phyloP scores from a whole-genome alignment of 106 monocot genomes.

The Ottelia alismoides region DNA sequence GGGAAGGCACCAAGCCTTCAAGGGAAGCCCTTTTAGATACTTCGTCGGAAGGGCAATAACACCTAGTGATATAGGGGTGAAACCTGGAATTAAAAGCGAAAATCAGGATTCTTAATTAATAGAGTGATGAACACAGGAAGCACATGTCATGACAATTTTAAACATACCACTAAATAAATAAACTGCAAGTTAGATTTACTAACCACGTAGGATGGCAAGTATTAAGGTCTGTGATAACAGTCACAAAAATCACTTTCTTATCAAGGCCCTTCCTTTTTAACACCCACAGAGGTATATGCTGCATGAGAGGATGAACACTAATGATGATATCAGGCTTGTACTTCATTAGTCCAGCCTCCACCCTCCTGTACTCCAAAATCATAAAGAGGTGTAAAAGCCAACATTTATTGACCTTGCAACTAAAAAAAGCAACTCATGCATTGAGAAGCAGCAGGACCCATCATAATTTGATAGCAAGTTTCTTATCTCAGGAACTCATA shows the following conservation, averaged over 20 bases:
- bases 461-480: too few species aligned
- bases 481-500: too few species aligned
- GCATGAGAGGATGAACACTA: constrained; percentile 93
- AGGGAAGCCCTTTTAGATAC: constrained; percentile 61
- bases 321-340: constrained; percentile 95
- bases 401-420: too few species aligned
- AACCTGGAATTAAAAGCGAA: constrained; percentile 36
- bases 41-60: constrained; percentile 76
- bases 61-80: constrained; percentile 60
- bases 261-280: constrained; percentile 87
- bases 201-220: constrained; percentile 95
- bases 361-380: constrained; percentile 71
- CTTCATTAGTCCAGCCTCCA: constrained; percentile 86
- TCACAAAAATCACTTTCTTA: constrained; percentile 68
- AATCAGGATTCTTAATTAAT: too few species aligned
- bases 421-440: too few species aligned
- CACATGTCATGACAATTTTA: background rate
- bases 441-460: too few species aligned
- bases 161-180: background rate
- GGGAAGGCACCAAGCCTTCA: constrained; percentile 47
- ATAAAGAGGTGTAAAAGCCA: too few species aligned
- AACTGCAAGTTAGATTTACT: background rate
- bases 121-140: background rate
- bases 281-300: constrained; percentile 88
- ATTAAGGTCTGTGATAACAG: constrained; percentile 93